A percentile compares a stretch with the other conserved stretches of the same genome.
Evolutionary conservation across 192 early-diverging fungal genomes (phyloP).

Genomic region (Coemansia sp.): DNA sequence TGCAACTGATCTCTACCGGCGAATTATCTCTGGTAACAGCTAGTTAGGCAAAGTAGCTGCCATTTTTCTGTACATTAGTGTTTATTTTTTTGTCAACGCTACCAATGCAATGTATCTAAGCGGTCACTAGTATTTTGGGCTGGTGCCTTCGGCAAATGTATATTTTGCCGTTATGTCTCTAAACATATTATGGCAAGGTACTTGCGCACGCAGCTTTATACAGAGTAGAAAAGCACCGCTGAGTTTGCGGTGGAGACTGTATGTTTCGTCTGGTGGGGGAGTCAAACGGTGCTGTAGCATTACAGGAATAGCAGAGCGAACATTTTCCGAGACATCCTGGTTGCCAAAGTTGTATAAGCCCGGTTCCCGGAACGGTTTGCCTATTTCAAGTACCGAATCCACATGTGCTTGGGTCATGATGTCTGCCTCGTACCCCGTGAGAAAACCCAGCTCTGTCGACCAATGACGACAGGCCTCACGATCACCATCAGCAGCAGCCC

Average conservation of each 20-base stretch:
- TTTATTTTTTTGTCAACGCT: not conserved
- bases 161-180: slow-evolving; percentile 36
- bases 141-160: slow-evolving; percentile 35
- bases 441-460: slow-evolving; percentile 81
- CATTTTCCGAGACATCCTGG: slow-evolving; percentile 79
- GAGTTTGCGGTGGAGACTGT: slow-evolving; percentile 92
- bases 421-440: slow-evolving; percentile 91
- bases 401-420: slow-evolving; percentile 86
- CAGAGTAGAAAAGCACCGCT: slow-evolving; percentile 91
- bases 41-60: not conserved
- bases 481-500: slow-evolving; percentile 69
- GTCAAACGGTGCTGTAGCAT: slow-evolving; percentile 93
- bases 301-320: slow-evolving; percentile 85
- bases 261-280: slow-evolving; percentile 98
- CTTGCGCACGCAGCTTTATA: slow-evolving; percentile 67
- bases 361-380: slow-evolving; percentile 71
- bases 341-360: slow-evolving; percentile 75
- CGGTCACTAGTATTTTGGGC: slow-evolving; percentile 10
- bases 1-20: slow-evolving; percentile 40
- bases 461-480: slow-evolving; percentile 71
- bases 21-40: slow-evolving; percentile 8
- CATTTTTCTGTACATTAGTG: not conserved
- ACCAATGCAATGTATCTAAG: not conserved
- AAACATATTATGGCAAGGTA: slow-evolving; percentile 53
- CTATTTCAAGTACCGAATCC: slow-evolving; percentile 81